Base-by-base conservation (phyloP, 257 asterid species). In the Solanum gracilifrons region DNA sequence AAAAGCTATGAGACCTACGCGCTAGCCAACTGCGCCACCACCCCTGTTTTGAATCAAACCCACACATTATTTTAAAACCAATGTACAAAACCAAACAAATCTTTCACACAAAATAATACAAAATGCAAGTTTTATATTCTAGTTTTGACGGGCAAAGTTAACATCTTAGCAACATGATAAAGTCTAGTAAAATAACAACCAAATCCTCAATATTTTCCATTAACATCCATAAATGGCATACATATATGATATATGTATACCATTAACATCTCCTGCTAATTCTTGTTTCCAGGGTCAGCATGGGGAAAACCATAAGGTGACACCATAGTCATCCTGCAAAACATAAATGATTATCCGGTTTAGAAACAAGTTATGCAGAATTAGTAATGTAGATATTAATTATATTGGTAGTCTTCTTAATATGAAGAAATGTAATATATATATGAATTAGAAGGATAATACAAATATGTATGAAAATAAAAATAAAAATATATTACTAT, bases 21-120 rank as follows among this genome's bases (percentile, higher is more conserved):
- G 98, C 96, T 95, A 96, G 95, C 97, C 99, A 94, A 96, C 98
- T 95, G 98, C 98, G 97, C 98, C 98, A 95, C 98, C 99, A 93
- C 98, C 98, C 98, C 98, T 0, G 51, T 43, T 43, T 20, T 15
- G 66, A 3, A n/a, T 20, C 20, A 20, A 5, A 20, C 66, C 1
- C 5, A 58, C 66, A 58, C 25, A 58, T 20, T 20, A 1, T 58
- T 6, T 20, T 55, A 55, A 58, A 20, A 58, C 2, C 25, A 51
- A 16, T 9, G 3, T 51, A 55, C 25, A 3, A 3, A 58, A 58
- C 66, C 25, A 58, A 58, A 58, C 25, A 58, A 58, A 58, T 20
- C 4, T 58, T 58, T 58, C 66, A 58, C 62, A 18, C 12, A 7
- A 20, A 55, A 58, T 20, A 58, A 58, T 58, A 58, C 25, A 58